These are phyloP conservation scores for Trichoderma erinaceum DNA, from an alignment of 495 filamentous ascomycete species.

Conservation along the genomic window DNA sequence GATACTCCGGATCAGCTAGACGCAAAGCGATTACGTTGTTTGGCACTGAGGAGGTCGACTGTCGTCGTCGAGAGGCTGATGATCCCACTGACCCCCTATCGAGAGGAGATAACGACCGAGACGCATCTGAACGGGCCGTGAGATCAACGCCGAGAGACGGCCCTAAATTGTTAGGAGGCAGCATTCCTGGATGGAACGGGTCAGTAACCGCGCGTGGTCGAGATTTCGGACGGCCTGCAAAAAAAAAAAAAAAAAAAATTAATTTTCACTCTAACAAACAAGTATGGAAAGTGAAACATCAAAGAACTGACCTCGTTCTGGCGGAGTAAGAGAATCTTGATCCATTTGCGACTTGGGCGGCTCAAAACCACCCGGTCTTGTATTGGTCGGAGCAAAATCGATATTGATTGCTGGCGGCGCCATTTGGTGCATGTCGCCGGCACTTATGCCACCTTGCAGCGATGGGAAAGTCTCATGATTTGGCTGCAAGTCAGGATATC, in stretches of 20 bases:
- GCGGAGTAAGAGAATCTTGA: conserved; percentile 75
- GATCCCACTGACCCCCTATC: conserved; percentile 45
- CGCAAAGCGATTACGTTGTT: conserved; percentile 91
- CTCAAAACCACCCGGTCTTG: conserved; percentile 64
- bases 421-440: conserved; percentile 57
- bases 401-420: conserved; percentile 89
- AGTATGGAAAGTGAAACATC: background rate
- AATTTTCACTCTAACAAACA: conserved; percentile 13
- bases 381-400: conserved; percentile 68
- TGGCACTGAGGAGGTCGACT: conserved; percentile 79
- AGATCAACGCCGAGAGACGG: conserved; percentile 38
- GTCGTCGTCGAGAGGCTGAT: conserved; percentile 65
- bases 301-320: conserved; percentile 64
- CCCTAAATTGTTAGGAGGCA: conserved; percentile 34
- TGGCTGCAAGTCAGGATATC: conserved; percentile 51
- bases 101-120: conserved; percentile 65
- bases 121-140: conserved; percentile 42
- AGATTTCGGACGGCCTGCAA: conserved; percentile 41
- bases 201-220: conserved; percentile 71
- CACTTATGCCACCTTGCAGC: conserved; percentile 38
- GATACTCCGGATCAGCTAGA: conserved; percentile 80
- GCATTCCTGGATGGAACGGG: conserved; percentile 48
- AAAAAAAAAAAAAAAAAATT: no score
- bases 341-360: conserved; percentile 59
- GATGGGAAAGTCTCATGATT: conserved; percentile 53